A percentile compares a stretch with the other conserved stretches of the same genome.
phyloP scores from a whole-genome alignment of 768 basidiomycete species.

The Dentipellis fragilis region DNA sequence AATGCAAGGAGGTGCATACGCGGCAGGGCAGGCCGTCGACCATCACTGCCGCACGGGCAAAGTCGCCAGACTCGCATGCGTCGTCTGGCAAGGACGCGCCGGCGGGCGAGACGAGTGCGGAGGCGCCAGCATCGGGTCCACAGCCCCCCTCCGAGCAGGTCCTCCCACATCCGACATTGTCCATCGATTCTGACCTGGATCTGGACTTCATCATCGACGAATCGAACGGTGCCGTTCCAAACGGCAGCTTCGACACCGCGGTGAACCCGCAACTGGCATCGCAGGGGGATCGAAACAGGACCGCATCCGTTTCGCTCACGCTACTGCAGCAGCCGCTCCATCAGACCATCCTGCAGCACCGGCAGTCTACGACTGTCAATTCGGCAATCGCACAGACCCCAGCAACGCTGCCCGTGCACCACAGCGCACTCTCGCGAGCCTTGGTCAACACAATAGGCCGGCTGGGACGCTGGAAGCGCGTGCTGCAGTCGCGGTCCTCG shows the following conservation, averaged over 20 bases:
- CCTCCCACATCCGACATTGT: slow-evolving; percentile 5
- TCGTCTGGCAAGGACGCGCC: neutral
- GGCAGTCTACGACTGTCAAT: slow-evolving; percentile 21
- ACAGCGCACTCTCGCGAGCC: slow-evolving; percentile 60
- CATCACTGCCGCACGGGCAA: slow-evolving; percentile 2
- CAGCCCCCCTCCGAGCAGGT: no score
- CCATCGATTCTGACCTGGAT: slow-evolving; percentile 61
- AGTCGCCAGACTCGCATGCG: neutral
- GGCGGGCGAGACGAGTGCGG: slow-evolving; percentile 22
- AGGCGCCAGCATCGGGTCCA: slow-evolving; percentile 9
- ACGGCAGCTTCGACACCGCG: neutral
- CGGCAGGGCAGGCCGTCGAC: slow-evolving; percentile 26
- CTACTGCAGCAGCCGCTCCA: slow-evolving; percentile 55
- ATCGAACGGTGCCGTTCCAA: slow-evolving; percentile 12
- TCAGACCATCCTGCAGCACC: slow-evolving; percentile 38
- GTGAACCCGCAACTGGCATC: neutral
- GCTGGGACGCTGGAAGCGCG: slow-evolving; percentile 75
- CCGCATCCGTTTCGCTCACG: slow-evolving; percentile 2
- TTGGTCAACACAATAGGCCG: slow-evolving; percentile 78
- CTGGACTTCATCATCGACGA: slow-evolving; percentile 62
- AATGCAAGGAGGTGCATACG: slow-evolving; percentile 59
- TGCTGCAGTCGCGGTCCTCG: slow-evolving; percentile 43
- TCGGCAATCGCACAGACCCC: slow-evolving; percentile 30
- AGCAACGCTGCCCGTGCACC: slow-evolving; percentile 40
- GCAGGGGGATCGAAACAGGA: slow-evolving; percentile 6